phyloP scores from a whole-genome alignment of 345 rosid genomes.

The Aquilaria yunnanensis region DNA sequence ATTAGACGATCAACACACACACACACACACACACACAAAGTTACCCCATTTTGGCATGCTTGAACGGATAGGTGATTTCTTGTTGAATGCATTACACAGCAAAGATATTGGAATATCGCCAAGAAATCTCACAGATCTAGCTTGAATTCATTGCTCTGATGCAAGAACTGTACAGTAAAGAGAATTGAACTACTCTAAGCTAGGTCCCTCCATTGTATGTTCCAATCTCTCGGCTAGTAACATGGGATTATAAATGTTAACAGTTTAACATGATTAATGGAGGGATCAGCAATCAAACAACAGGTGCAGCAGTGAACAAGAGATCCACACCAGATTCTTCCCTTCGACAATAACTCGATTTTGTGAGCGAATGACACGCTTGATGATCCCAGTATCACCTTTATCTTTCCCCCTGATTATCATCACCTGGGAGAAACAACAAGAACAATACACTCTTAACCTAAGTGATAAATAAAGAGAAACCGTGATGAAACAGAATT shows the following conservation, averaged over 20 bases:
- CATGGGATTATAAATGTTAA: background rate
- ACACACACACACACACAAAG: too few species aligned
- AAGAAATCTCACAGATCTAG: too few species aligned
- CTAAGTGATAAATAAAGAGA: background rate
- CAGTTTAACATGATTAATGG: background rate
- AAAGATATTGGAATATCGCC: too few species aligned
- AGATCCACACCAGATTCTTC: conserved; percentile 62
- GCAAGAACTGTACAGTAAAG: too few species aligned
- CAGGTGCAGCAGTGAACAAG: background rate
- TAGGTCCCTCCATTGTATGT: too few species aligned
- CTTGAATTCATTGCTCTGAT: too few species aligned
- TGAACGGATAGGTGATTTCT: too few species aligned
- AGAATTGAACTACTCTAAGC: too few species aligned
- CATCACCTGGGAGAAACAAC: conserved; percentile 46
- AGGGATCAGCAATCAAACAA: background rate
- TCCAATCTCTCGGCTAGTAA: too few species aligned
- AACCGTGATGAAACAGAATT: background rate
- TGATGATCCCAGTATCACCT: conserved; percentile 69
- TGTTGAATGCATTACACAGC: too few species aligned
- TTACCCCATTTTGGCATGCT: too few species aligned
- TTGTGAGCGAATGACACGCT: conserved; percentile 80
- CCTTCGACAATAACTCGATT: conserved; percentile 89
- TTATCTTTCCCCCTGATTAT: conserved; percentile 82
- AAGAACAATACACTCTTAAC: background rate
- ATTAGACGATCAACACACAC: too few species aligned